phyloP scores from a whole-genome alignment of 805 yeast genomes.

The Cyberlindnera subsufficiens region DNA sequence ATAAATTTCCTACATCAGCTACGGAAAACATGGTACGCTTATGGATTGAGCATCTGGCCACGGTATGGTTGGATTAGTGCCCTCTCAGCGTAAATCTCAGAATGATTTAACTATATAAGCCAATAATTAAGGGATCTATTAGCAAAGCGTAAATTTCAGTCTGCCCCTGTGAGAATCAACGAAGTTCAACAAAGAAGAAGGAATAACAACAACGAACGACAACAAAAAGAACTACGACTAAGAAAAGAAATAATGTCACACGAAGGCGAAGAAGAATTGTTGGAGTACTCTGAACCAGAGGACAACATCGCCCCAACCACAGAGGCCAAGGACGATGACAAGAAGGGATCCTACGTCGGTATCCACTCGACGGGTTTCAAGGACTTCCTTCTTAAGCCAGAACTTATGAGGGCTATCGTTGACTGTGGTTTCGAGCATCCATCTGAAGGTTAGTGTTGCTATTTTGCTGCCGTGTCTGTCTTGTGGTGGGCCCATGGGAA shows the following conservation, averaged over 20 bases:
- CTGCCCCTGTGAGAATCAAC: no score
- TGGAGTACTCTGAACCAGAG: conserved; percentile 98
- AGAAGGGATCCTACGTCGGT: conserved; percentile 97
- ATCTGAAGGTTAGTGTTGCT: conserved; percentile 81
- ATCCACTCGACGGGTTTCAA: conserved; percentile 98
- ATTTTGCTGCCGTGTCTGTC: background rate
- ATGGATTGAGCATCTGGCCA: no score
- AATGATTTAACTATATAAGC: no score
- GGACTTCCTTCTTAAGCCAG: conserved; percentile 95
- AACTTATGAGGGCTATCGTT: conserved; percentile 92
- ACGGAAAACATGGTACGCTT: no score
- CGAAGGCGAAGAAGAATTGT: conserved; percentile 98
- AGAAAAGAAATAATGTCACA: conserved; percentile 55
- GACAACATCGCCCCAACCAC: conserved; percentile 48
- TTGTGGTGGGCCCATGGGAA: conserved; percentile 3
- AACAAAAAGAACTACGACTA: background rate
- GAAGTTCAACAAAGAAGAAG: no score
- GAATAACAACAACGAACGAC: no score
- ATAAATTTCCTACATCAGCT: no score
- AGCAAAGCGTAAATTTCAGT: no score
- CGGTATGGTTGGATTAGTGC: no score
- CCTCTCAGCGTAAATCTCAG: no score
- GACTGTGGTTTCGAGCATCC: conserved; percentile 99
- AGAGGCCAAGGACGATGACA: conserved; percentile 52
- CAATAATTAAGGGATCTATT: no score